A percentile compares a stretch with the other conserved stretches of the same genome.
Conservation (phyloP, 805 yeast genomes). For the Lipomyces yamadae region DNA sequence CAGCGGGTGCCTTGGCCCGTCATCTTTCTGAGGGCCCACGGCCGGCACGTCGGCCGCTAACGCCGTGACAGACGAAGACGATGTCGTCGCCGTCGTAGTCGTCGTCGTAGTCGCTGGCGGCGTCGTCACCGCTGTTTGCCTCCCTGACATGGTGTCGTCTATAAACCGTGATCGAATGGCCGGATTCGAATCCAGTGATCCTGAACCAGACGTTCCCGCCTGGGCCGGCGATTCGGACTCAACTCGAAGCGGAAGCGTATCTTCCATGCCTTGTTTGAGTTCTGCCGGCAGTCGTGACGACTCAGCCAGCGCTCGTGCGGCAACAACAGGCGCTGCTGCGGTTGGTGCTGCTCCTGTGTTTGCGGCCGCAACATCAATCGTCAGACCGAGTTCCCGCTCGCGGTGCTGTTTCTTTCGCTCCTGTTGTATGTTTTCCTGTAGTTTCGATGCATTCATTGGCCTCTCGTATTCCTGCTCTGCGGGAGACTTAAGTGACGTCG, state of each 20-base stretch:
- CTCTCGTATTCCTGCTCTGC: conserved; percentile 2
- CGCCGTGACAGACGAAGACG: conserved; percentile 8
- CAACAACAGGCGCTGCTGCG: neutral
- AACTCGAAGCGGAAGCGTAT: conserved; percentile 6
- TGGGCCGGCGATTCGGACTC: conserved; percentile 12
- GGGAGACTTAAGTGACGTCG: conserved; percentile 30
- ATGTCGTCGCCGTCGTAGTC: conserved; percentile 8
- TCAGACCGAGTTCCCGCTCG: conserved; percentile 8
- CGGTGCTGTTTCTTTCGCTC: conserved; percentile 9
- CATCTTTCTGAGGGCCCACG: neutral
- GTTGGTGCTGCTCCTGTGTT: neutral
- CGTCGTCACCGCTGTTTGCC: neutral
- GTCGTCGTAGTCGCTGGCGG: conserved; percentile 2
- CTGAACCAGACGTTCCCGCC: conserved; percentile 12
- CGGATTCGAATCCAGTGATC: conserved; percentile 27
- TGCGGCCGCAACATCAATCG: conserved; percentile 11
- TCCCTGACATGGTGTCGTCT: conserved; percentile 10
- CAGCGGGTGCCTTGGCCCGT: conserved; percentile 2
- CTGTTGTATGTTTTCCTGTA: conserved; percentile 1
- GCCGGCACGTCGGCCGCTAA: neutral
- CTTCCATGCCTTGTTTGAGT: conserved; percentile 9
- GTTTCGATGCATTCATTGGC: conserved; percentile 2
- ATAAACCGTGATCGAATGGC: conserved; percentile 31
- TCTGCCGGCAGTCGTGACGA: conserved; percentile 2
- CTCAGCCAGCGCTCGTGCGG: neutral